Base-by-base conservation (phyloP, 2,329 filamentous ascomycete species). In the Penicillium sp. region DNA sequence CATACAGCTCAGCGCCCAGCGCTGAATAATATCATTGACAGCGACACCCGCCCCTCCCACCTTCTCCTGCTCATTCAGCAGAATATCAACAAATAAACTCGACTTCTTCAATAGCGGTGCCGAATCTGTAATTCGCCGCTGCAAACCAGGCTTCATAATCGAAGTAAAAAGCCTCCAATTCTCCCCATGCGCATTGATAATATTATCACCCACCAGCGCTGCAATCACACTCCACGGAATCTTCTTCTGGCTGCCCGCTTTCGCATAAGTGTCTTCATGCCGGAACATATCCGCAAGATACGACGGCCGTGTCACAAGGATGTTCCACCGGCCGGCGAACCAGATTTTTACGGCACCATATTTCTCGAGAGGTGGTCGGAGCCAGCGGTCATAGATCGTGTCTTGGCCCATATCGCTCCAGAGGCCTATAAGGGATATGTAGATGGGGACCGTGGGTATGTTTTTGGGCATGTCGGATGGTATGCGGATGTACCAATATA, bases 301-400 rank as follows among this genome's bases (percentile, higher is more conserved):
- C 0, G 71, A 61, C 1, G 79, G 79, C 4, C 72, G 73, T 45
- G 75, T 75, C 1, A 81, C 74, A 11, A 82, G 66, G 3, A 82
- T 68, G 45, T 78, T 80, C 80, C 80, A 82, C 40, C 72, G 73
- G 0, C 76, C 77, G 1, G 74, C 79, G 31, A 80, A 80, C 68
- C 78, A 81, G 26, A 81, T 67, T 53, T 79, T 75, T 18, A 81
- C 79, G 1, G 78, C 79, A 4, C 79, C 68, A 48, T 72, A 58
- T 41, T 64, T 56, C 27, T 70, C 67, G 1, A 71, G 53, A 2
- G 63, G 60, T 2, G 42, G 37, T 0, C 64, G 62, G 2, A 68
- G 59, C 61, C 66, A 67, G 15, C 58, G 56, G 22, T 68, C 62
- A 46, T 63, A 67, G 35, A 67, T 64, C 14, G 59, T 56, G 11